These are phyloP conservation scores for Elongisporangium senticosum DNA, from an alignment of 352 stramenopile species.

Conservation along the genomic window DNA sequence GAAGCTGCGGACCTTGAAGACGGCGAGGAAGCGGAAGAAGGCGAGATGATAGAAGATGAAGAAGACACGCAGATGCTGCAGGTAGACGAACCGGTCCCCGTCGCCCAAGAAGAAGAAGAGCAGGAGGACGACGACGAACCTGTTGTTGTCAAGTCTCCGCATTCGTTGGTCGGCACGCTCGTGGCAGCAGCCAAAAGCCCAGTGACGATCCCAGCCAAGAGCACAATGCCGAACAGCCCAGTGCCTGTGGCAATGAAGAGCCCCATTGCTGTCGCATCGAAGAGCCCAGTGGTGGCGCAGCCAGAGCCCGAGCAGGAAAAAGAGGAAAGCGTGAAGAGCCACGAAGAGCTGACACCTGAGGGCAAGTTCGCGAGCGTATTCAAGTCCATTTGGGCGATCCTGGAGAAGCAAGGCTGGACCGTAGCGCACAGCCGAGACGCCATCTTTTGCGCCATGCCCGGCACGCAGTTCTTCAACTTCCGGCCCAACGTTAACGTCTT, in stretches of 20 bases:
- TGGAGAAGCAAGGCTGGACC: slow-evolving; percentile 54
- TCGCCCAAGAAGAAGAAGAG: slow-evolving; percentile 8
- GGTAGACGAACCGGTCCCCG: slow-evolving; percentile 14
- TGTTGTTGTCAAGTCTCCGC: slow-evolving; percentile 6
- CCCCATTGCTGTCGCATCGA: not conserved
- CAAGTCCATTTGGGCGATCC: slow-evolving; percentile 30
- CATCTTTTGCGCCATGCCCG: slow-evolving; percentile 70
- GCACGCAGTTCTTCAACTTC: slow-evolving; percentile 78
- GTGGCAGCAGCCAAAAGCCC: slow-evolving; percentile 6
- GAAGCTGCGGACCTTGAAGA: slow-evolving; percentile 2
- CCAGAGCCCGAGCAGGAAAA: slow-evolving; percentile 6
- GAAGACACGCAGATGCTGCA: slow-evolving; percentile 35
- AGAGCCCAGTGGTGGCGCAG: slow-evolving; percentile 4
- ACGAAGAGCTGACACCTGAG: slow-evolving; percentile 18
- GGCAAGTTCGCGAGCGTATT: slow-evolving; percentile 47
- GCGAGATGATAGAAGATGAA: slow-evolving; percentile 15
- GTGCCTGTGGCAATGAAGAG: slow-evolving; percentile 5
- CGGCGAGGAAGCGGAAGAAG: slow-evolving; percentile 17
- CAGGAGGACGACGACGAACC: no score
- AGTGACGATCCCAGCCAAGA: no score
- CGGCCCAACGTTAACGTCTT: slow-evolving; percentile 82
- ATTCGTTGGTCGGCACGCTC: not conserved
- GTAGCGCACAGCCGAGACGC: slow-evolving; percentile 51
- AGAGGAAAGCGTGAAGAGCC: slow-evolving; percentile 17
- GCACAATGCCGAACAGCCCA: not conserved